Evolutionary conservation across 2,329 filamentous ascomycete genomes (phyloP).

Genomic region (Penicillium sumatraense): DNA sequence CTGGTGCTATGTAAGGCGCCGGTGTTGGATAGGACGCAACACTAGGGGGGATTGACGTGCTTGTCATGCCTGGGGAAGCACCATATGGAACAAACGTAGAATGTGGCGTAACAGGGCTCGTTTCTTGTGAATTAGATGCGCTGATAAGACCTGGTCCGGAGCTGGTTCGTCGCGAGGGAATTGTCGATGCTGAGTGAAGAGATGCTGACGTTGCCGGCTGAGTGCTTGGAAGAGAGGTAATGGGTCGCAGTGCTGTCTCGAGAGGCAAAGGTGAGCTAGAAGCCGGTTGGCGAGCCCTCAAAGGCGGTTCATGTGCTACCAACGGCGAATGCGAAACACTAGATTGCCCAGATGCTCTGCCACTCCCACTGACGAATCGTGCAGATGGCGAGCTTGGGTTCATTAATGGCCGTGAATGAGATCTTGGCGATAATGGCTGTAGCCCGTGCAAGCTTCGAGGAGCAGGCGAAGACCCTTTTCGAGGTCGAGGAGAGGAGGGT

Average conservation of each 20-base stretch:
- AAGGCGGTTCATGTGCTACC: conserved; percentile 34
- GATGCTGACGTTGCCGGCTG: conserved; percentile 25
- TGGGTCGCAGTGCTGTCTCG: conserved; percentile 29
- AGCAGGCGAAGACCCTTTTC: conserved; percentile 35
- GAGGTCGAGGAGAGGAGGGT: conserved; percentile 25
- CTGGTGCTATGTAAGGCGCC: conserved; percentile 28
- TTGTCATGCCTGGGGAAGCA: conserved; percentile 34
- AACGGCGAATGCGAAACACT: conserved; percentile 42
- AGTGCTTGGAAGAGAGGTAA: conserved; percentile 22
- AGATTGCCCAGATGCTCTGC: conserved; percentile 35
- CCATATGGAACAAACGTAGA: conserved; percentile 37
- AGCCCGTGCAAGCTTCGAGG: conserved; percentile 29
- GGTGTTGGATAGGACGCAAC: conserved; percentile 22
- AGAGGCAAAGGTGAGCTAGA: conserved; percentile 32
- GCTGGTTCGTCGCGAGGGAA: conserved; percentile 38
- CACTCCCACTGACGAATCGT: conserved; percentile 34
- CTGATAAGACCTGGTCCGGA: conserved; percentile 32
- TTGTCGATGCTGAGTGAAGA: conserved; percentile 38
- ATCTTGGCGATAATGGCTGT: conserved; percentile 39
- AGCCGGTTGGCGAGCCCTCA: conserved; percentile 31
- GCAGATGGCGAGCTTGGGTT: conserved; percentile 44
- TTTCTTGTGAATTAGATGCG: conserved; percentile 39
- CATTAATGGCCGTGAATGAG: conserved; percentile 35
- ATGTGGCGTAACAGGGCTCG: conserved; percentile 40
- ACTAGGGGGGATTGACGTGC: conserved; percentile 23